These are phyloP conservation scores for Entelexis sorbosivorans DNA, from an alignment of 1,139 yeast species.

Conservation along the genomic window DNA sequence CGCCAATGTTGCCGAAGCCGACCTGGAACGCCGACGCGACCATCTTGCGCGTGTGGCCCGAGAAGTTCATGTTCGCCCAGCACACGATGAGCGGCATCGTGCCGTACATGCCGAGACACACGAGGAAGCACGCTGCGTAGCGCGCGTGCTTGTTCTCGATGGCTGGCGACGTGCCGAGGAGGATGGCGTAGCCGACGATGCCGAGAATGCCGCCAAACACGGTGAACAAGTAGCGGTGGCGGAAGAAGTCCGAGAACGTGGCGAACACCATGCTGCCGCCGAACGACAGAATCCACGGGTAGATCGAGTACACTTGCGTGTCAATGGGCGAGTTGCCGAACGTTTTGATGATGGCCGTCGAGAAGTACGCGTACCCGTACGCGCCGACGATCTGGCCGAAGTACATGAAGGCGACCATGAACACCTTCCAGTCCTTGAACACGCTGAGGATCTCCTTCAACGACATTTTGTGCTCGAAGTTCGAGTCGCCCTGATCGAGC, in stretches of 20 bases:
- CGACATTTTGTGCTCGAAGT: slow-evolving; percentile 29
- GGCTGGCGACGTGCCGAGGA: slow-evolving; percentile 34
- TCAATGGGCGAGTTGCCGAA: slow-evolving; percentile 48
- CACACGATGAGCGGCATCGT: slow-evolving; percentile 69
- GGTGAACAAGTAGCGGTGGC: slow-evolving; percentile 42
- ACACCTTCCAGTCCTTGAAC: slow-evolving; percentile 37
- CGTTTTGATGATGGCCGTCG: slow-evolving; percentile 51
- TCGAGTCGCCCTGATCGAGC: slow-evolving; percentile 35
- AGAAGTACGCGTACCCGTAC: slow-evolving; percentile 61
- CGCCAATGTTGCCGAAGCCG: slow-evolving; percentile 78
- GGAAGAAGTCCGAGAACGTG: slow-evolving; percentile 34
- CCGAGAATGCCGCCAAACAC: slow-evolving; percentile 37
- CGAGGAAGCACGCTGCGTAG: slow-evolving; percentile 62
- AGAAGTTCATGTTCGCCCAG: slow-evolving; percentile 58
- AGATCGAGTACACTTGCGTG: slow-evolving; percentile 58
- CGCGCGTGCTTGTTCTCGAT: slow-evolving; percentile 34
- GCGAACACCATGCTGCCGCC: slow-evolving; percentile 44
- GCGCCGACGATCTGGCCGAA: slow-evolving; percentile 57
- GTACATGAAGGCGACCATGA: slow-evolving; percentile 50
- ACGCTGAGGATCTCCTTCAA: slow-evolving; percentile 29
- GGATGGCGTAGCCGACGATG: slow-evolving; percentile 47
- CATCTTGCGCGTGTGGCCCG: slow-evolving; percentile 60
- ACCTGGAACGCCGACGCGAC: slow-evolving; percentile 68
- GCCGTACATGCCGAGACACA: slow-evolving; percentile 55
- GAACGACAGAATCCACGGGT: slow-evolving; percentile 61